Evolutionary conservation across 495 filamentous ascomycete genomes (phyloP).

Genomic region (Geopyxis carbonaria): DNA sequence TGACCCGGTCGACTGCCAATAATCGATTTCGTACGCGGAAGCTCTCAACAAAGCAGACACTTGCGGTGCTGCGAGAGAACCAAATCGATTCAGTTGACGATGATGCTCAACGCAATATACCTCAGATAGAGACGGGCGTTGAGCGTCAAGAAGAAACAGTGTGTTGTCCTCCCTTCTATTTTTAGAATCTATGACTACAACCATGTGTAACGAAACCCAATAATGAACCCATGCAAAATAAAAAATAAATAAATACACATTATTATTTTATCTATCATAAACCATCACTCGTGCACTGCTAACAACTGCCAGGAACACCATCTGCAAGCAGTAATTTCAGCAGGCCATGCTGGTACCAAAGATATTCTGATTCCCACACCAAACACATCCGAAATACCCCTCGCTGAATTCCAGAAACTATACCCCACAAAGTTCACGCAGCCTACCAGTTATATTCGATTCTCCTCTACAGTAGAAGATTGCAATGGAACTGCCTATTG

Average conservation of each 20-base stretch:
- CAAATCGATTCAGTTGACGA: conserved; percentile 68
- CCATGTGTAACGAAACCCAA: too few species aligned
- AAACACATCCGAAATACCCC: conserved; percentile 53
- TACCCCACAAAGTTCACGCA: conserved; percentile 65
- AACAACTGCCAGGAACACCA: conserved; percentile 66
- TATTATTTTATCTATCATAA: background rate
- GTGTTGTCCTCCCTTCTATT: conserved; percentile 35
- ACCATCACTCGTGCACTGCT: background rate
- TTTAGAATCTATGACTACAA: too few species aligned
- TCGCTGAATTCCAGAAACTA: conserved; percentile 67
- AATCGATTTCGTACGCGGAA: conserved; percentile 62
- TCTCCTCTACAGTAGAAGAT: conserved; percentile 95
- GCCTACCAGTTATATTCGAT: conserved; percentile 87
- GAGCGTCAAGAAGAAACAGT: conserved; percentile 95
- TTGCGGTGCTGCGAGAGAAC: conserved; percentile 71
- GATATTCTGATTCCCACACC: conserved; percentile 82
- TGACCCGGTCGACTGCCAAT: conserved; percentile 25
- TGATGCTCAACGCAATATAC: conserved; percentile 45
- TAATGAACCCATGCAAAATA: too few species aligned
- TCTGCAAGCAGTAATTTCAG: conserved; percentile 81
- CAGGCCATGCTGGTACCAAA: conserved; percentile 47
- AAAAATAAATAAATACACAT: background rate
- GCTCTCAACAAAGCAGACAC: conserved; percentile 68
- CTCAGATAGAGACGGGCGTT: conserved; percentile 87
- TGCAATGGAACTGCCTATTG: conserved; percentile 70